These are phyloP conservation scores for Penicillium sp. DNA, from an alignment of 2,329 filamentous ascomycete genomes.

Conservation along the genomic window DNA sequence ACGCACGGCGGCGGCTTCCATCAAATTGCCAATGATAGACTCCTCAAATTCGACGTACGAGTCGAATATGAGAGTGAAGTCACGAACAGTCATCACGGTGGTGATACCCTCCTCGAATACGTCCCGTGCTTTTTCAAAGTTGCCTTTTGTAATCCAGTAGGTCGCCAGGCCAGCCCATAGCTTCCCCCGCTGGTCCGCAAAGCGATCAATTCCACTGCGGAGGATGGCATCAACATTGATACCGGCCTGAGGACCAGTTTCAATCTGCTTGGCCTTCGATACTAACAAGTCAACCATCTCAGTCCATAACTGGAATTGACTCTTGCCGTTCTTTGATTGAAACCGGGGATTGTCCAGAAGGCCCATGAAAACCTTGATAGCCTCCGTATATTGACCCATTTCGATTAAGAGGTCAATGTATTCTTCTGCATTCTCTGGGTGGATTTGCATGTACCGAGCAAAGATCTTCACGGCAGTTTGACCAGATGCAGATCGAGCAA, in stretches of 20 bases:
- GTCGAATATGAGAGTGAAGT: slow-evolving; percentile 95
- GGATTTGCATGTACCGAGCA: slow-evolving; percentile 93
- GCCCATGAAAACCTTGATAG: slow-evolving; percentile 83
- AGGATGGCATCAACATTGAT: slow-evolving; percentile 91
- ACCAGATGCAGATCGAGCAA: slow-evolving; percentile 84
- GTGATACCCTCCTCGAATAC: slow-evolving; percentile 94
- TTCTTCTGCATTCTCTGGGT: slow-evolving; percentile 90
- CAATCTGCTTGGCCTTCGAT: slow-evolving; percentile 77
- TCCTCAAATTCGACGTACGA: slow-evolving; percentile 96
- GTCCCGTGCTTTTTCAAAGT: slow-evolving; percentile 87
- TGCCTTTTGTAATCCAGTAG: slow-evolving; percentile 91
- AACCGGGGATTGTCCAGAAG: slow-evolving; percentile 88
- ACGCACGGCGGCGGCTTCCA: slow-evolving; percentile 76
- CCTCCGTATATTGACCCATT: slow-evolving; percentile 80
- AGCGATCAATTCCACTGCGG: slow-evolving; percentile 81
- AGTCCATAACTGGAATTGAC: slow-evolving; percentile 93
- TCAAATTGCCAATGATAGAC: slow-evolving; percentile 81
- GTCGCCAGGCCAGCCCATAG: slow-evolving; percentile 92
- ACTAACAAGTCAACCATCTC: slow-evolving; percentile 96
- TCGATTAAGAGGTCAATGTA: slow-evolving; percentile 85
- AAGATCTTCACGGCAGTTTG: slow-evolving; percentile 89
- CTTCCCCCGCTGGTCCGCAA: slow-evolving; percentile 89
- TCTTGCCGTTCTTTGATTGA: slow-evolving; percentile 86
- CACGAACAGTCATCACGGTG: slow-evolving; percentile 96
- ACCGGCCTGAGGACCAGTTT: slow-evolving; percentile 71